phyloP scores from a whole-genome alignment of 495 filamentous ascomycete species.

The Aspergillus egyptiacus region DNA sequence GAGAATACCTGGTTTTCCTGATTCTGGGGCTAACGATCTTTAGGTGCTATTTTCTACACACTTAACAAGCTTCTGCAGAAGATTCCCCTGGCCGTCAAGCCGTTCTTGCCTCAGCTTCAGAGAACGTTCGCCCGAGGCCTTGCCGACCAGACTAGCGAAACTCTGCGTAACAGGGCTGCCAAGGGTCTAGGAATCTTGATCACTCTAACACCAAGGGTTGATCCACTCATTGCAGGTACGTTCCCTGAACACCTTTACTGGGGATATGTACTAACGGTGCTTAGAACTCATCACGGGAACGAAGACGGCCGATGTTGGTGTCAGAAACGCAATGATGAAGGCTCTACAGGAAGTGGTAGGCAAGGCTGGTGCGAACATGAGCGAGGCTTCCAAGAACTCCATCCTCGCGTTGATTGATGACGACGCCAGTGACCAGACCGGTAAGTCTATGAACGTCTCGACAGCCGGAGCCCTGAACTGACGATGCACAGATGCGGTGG shows the following conservation, averaged over 20 bases:
- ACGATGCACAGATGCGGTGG: conserved; percentile 52
- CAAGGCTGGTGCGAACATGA: conserved; percentile 92
- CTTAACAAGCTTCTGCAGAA: conserved; percentile 94
- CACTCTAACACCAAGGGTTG: conserved; percentile 90
- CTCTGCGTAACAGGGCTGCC: conserved; percentile 81
- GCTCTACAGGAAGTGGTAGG: conserved; percentile 93
- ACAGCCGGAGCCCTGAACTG: neutral
- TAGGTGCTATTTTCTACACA: conserved; percentile 83
- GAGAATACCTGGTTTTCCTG: neutral
- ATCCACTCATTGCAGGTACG: conserved; percentile 68
- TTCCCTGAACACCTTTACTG: neutral
- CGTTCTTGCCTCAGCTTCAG: conserved; percentile 94
- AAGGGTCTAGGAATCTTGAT: conserved; percentile 94
- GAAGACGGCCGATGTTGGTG: conserved; percentile 81
- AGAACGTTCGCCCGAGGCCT: conserved; percentile 93
- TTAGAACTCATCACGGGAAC: conserved; percentile 86
- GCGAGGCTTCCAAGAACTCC: conserved; percentile 73
- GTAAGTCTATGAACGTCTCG: conserved; percentile 25
- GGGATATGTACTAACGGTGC: conserved; percentile 8
- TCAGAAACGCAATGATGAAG: conserved; percentile 95
- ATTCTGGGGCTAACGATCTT: conserved; percentile 6
- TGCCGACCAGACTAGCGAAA: conserved; percentile 86
- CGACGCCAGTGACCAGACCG: conserved; percentile 67
- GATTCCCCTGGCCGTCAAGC: conserved; percentile 91
- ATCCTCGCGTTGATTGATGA: conserved; percentile 84